These are phyloP conservation scores for Lentinus tigrinus DNA, from an alignment of 768 basidiomycete species.

Conservation along the genomic window DNA sequence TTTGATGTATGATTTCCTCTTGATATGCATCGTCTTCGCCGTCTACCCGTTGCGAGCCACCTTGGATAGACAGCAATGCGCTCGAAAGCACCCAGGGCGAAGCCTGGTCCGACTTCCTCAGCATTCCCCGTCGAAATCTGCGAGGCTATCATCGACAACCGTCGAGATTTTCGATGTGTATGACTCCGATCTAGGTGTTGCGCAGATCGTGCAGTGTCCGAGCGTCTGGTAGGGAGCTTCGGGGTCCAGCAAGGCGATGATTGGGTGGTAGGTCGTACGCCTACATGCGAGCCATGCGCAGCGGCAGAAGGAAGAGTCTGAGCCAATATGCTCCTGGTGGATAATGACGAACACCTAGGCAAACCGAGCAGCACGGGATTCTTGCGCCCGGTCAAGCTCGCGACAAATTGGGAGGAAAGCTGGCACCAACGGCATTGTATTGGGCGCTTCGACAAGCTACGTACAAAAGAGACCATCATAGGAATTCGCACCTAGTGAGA, in stretches of 20 bases:
- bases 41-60: too few species aligned
- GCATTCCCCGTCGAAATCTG: conserved; percentile 3
- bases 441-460: conserved; percentile 3
- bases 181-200: too few species aligned
- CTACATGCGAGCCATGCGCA: conserved; percentile 58
- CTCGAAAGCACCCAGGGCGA: too few species aligned
- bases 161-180: too few species aligned
- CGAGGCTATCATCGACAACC: conserved; percentile 79
- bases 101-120: too few species aligned
- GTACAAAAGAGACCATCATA: neutral
- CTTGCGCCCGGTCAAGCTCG: neutral
- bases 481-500: neutral
- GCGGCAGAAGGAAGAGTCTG: conserved; percentile 83
- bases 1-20: too few species aligned
- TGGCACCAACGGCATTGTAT: conserved; percentile 1
- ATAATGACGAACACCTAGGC: conserved; percentile 61
- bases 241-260: conserved; percentile 65
- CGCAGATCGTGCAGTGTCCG: conserved; percentile 91
- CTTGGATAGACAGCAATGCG: too few species aligned
- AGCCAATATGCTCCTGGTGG: conserved; percentile 75
- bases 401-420: neutral
- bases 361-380: conserved; percentile 33
- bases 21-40: too few species aligned
- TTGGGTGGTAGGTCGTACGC: conserved; percentile 86
- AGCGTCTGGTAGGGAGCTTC: conserved; percentile 75